Evolutionary conservation across 768 basidiomycete genomes (phyloP).

Genomic region (Mycena rosella): DNA sequence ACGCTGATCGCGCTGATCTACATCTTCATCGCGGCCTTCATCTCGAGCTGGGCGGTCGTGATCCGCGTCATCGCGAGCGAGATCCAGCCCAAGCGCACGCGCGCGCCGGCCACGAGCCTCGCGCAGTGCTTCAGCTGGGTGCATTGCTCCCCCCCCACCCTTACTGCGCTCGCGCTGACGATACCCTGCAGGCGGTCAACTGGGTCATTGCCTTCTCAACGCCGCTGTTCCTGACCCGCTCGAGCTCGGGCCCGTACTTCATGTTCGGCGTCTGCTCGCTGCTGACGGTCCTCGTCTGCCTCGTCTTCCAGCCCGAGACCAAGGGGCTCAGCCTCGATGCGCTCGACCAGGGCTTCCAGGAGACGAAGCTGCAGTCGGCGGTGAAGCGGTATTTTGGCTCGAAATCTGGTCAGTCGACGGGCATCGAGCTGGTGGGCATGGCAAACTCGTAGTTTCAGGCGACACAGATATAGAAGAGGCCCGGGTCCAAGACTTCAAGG

Average conservation of each 20-base stretch:
- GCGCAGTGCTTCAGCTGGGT: conserved; percentile 59
- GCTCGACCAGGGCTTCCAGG: conserved; percentile 54
- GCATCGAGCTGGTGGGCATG: conserved; percentile 10
- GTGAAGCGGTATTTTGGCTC: conserved; percentile 34
- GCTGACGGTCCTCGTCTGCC: conserved; percentile 53
- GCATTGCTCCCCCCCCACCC: conserved; percentile 22
- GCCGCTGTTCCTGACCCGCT: conserved; percentile 59
- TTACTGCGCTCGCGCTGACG: conserved; percentile 15
- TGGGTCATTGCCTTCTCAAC: conserved; percentile 60
- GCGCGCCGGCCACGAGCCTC: conserved; percentile 57
- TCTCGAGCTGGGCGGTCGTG: conserved; percentile 59
- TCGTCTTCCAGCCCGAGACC: conserved; percentile 58
- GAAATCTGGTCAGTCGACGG: conserved; percentile 22
- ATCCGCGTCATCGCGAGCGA: conserved; percentile 59
- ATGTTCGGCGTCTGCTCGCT: conserved; percentile 55
- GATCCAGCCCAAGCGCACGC: conserved; percentile 61
- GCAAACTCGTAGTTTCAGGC: conserved; percentile 4
- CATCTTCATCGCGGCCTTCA: conserved; percentile 58
- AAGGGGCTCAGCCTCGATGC: conserved; percentile 59
- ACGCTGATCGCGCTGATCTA: conserved; percentile 61
- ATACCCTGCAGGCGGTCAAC: conserved; percentile 49
- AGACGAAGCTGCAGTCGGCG: conserved; percentile 32
- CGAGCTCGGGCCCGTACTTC: conserved; percentile 62
- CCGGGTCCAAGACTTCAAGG: too few species aligned
- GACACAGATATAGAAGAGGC: too few species aligned